Evolutionary conservation across 192 early-diverging fungal species (phyloP).

Genomic region (Backusella liffmaniae): DNA sequence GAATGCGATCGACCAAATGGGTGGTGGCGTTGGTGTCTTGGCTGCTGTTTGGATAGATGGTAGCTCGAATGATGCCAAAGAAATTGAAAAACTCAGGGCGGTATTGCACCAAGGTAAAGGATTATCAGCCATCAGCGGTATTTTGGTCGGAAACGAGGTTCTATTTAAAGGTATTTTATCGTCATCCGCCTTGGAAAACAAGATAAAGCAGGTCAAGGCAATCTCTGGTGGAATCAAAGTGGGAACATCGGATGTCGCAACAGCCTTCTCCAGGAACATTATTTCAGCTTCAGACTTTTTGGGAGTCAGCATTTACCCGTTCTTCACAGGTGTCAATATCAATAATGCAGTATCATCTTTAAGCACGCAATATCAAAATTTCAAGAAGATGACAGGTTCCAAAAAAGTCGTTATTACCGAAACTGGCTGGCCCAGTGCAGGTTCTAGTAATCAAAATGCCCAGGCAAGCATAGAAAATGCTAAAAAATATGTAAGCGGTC

Average conservation of each 20-base stretch:
- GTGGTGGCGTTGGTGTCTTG: conserved; percentile 27
- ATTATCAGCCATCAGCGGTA: conserved; percentile 5
- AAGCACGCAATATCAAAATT: conserved; percentile 44
- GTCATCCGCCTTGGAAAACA: conserved; percentile 10
- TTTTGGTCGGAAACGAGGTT: conserved; percentile 31
- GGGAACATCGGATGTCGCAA: conserved; percentile 55
- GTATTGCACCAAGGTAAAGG: not conserved
- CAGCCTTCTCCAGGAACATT: conserved; percentile 32
- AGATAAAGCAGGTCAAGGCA: conserved; percentile 30
- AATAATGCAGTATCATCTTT: conserved; percentile 42
- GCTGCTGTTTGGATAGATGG: conserved; percentile 37
- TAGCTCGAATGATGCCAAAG: conserved; percentile 6
- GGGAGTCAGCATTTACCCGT: conserved; percentile 59
- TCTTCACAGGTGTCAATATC: conserved; percentile 52
- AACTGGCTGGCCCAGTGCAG: conserved; percentile 62
- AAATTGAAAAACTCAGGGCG: conserved; percentile 18
- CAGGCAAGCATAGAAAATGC: conserved; percentile 47
- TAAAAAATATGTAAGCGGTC: conserved; percentile 41
- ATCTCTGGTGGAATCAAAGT: conserved; percentile 30
- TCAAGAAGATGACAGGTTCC: conserved; percentile 40
- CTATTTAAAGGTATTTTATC: conserved; percentile 8
- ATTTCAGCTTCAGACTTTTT: conserved; percentile 54
- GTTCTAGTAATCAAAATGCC: conserved; percentile 41
- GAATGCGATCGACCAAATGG: conserved; percentile 13
- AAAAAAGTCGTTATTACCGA: conserved; percentile 56